Base-by-base conservation (phyloP, 164 flowering plant species). In the Aristolochia fimbriata region DNA sequence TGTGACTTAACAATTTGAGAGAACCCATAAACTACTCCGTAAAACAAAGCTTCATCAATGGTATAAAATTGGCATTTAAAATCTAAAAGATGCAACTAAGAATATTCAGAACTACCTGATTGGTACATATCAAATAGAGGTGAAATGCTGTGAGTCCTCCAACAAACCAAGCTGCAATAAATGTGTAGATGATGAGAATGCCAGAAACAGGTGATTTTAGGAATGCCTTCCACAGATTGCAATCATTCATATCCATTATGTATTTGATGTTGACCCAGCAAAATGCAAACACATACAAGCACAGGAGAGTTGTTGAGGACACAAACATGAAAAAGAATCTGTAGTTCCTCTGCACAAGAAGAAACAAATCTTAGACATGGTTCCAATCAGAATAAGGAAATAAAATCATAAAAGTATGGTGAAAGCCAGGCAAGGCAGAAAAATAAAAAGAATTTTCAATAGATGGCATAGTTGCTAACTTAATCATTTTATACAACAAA, bases 71-170 rank as follows among this genome's bases (percentile, higher is more conserved):
- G 43, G 6, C 4, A 17, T 17, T 5, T 17, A 49, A 53, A 19
- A 53, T 53, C 56, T 53, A 53, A 15, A 21, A 53, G 27, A 53
- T 13, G 23, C 7, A 55, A 53, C 16, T 20, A 21, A 60, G 33
- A 10, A 22, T 37, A 37, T 37, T 7, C 43, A 50, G 53, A 16
- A 17, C 23, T 55, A 84, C 90, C 88, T 86, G 92, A 69, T 88
- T 88, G 65, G 82, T 82, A 64, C 62, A 59, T 60, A 86, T 77
- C 27, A 86, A 66, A 68, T 86, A 84, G 30, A 83, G 58, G 67
- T 86, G 96, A 63, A 88, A 88, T 14, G 70, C 73, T 9, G 92
- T 83, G 55, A 88, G 87, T 13, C 96, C 96, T 27, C 96, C 92
- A 49, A 88, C 90, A 59, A 88, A 88, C 96, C 96, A 88, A 55